Conservation (phyloP, 495 filamentous ascomycete genomes). For the Podospora tetraspora region DNA sequence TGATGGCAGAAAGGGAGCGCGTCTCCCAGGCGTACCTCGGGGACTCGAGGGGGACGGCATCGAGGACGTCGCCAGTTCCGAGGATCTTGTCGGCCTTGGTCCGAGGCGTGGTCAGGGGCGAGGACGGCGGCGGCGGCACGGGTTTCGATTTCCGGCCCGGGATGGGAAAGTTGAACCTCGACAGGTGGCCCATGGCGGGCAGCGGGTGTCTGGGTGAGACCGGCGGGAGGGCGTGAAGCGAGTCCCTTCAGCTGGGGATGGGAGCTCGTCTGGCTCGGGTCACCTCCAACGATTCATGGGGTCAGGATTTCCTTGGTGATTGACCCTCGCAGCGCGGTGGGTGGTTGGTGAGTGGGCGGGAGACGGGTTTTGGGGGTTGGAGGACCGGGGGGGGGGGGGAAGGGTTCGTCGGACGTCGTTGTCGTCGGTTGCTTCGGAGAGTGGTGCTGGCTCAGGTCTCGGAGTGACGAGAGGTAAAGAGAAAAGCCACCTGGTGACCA, state of each 20-base stretch:
- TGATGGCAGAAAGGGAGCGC: slow-evolving; percentile 42
- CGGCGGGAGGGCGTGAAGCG: neutral
- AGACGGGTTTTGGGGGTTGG: neutral
- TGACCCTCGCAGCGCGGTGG: neutral
- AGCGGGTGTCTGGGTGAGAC: slow-evolving; percentile 4
- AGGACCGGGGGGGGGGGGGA: too few species aligned
- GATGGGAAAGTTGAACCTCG: slow-evolving; percentile 50
- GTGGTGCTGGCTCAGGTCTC: slow-evolving; percentile 9
- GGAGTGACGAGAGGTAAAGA: neutral
- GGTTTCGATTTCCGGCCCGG: slow-evolving; percentile 43
- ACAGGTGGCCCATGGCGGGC: slow-evolving; percentile 42
- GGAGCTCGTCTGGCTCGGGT: slow-evolving; percentile 15
- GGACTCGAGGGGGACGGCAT: slow-evolving; percentile 23
- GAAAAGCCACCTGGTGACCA: slow-evolving; percentile 11
- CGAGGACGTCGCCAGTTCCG: slow-evolving; percentile 33
- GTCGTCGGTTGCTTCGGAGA: slow-evolving; percentile 5
- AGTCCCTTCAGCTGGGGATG: neutral
- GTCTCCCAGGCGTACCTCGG: slow-evolving; percentile 38
- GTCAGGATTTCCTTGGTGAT: slow-evolving; percentile 1
- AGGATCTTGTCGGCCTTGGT: slow-evolving; percentile 45
- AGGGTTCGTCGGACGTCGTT: neutral
- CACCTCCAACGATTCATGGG: slow-evolving; percentile 17
- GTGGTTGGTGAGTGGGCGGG: neutral
- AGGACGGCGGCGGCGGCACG: slow-evolving; percentile 15
- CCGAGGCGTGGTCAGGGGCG: slow-evolving; percentile 21